phyloP scores from a whole-genome alignment of 2,329 filamentous ascomycete species.

The Acrodontium crateriforme region DNA sequence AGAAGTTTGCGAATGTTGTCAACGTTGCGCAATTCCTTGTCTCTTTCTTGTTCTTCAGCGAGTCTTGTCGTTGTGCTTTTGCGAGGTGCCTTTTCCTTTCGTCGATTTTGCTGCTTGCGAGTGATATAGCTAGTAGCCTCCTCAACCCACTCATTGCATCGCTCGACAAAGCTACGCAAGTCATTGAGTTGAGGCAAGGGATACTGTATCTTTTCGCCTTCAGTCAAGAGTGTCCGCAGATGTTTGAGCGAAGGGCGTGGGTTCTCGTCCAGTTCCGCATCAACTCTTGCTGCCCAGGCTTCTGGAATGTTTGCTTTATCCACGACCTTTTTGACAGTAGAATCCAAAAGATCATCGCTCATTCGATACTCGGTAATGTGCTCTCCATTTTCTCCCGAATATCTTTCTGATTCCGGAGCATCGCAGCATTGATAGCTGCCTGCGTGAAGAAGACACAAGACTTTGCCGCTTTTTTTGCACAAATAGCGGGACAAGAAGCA shows the following conservation, averaged over 20 bases:
- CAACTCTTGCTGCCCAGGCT: conserved; percentile 79
- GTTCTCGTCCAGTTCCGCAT: conserved; percentile 70
- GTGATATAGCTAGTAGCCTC: conserved; percentile 94
- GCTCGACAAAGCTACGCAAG: conserved; percentile 79
- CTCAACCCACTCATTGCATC: conserved; percentile 95
- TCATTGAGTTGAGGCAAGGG: conserved; percentile 69
- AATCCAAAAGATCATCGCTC: conserved; percentile 53
- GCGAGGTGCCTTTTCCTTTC: conserved; percentile 82
- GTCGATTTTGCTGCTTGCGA: conserved; percentile 91
- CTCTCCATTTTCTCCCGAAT: conserved; percentile 37
- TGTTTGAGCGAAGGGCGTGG: conserved; percentile 73
- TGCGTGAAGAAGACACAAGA: conserved; percentile 70
- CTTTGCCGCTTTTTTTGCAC: conserved; percentile 68
- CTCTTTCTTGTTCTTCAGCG: conserved; percentile 69
- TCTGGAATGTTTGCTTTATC: conserved; percentile 82
- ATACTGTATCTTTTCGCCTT: conserved; percentile 93
- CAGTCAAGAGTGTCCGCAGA: conserved; percentile 68
- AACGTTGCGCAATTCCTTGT: conserved; percentile 74
- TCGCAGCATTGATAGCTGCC: conserved; percentile 72
- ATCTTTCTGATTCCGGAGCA: conserved; percentile 50
- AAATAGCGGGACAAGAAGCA: conserved; percentile 82
- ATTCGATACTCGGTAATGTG: conserved; percentile 70
- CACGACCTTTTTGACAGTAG: conserved; percentile 58
- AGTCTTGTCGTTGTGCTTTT: conserved; percentile 49
- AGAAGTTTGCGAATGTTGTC: conserved; percentile 79